phyloP scores from a whole-genome alignment of 495 filamentous ascomycete species.

The Durotheca rogersii region DNA sequence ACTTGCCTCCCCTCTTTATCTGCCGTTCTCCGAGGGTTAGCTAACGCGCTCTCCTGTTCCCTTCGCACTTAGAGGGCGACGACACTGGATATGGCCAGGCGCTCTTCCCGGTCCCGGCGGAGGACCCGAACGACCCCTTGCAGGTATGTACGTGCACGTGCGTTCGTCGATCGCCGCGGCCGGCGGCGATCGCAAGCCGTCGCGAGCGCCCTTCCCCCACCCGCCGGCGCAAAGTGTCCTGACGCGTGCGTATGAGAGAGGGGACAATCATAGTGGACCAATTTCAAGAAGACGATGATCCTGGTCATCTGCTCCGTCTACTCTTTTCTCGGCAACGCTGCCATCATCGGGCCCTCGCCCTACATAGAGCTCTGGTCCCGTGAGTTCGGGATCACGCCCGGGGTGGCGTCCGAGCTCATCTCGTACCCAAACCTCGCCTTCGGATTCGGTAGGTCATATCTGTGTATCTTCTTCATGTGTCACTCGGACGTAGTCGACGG shows the following conservation, averaged over 20 bases:
- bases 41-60: neutral
- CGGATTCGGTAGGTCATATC: slow-evolving; percentile 50
- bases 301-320: slow-evolving; percentile 59
- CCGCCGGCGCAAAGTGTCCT: too few relatives aligned
- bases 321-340: slow-evolving; percentile 62
- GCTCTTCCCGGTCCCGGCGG: slow-evolving; percentile 61
- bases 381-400: slow-evolving; percentile 54
- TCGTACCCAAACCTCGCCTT: slow-evolving; percentile 65
- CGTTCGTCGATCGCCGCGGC: too few relatives aligned
- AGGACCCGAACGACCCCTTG: slow-evolving; percentile 66
- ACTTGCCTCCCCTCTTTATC: too few relatives aligned
- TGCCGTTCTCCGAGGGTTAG: too few relatives aligned
- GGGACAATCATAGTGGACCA: slow-evolving; percentile 62
- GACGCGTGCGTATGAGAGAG: too few relatives aligned
- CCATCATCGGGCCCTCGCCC: slow-evolving; percentile 58
- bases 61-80: slow-evolving; percentile 54
- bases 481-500: too few relatives aligned
- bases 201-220: too few relatives aligned
- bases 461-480: too few relatives aligned
- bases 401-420: slow-evolving; percentile 56
- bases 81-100: slow-evolving; percentile 63
- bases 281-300: slow-evolving; percentile 60
- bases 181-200: too few relatives aligned
- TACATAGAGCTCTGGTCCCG: slow-evolving; percentile 60
- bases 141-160: slow-evolving; percentile 42